phyloP scores from a whole-genome alignment of 208 protist species.

The Trichomonas vaginalis region DNA sequence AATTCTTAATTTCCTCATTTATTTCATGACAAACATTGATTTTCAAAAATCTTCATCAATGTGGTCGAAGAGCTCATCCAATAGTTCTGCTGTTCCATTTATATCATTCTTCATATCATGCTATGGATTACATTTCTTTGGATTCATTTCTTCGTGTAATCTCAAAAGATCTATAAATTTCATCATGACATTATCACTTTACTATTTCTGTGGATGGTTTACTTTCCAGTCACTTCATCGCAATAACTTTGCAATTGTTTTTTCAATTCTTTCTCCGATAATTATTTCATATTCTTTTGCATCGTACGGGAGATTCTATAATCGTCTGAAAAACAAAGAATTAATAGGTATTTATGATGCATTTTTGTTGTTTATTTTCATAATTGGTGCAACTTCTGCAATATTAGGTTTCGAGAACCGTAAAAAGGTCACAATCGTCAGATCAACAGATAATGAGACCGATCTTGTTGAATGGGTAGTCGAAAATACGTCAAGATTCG shows the following conservation, averaged over 20 bases:
- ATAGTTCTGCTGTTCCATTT: not conserved
- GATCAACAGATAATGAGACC: not conserved
- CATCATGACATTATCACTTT: not conserved
- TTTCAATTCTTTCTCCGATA: not conserved
- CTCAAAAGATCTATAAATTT: not conserved
- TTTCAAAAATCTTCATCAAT: not conserved
- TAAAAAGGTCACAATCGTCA: not conserved
- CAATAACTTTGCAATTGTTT: not conserved
- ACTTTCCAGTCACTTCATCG: not conserved
- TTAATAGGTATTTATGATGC: not conserved
- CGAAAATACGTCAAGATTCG: not conserved
- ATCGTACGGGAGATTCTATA: not conserved
- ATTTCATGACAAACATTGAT: not conserved
- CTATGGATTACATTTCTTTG: not conserved
- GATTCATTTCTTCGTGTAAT: not conserved
- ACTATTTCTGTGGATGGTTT: not conserved
- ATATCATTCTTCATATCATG: not conserved
- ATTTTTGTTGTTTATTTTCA: not conserved
- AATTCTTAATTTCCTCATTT: not conserved
- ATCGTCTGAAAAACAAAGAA: not conserved
- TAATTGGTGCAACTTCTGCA: not conserved
- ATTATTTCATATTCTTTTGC: not conserved
- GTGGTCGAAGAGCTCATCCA: not conserved
- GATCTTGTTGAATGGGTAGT: not conserved
- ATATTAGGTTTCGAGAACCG: not conserved